Base-by-base conservation (phyloP, 2,329 filamentous ascomycete genomes). In the Nannizziopsis arthrosporioides region DNA sequence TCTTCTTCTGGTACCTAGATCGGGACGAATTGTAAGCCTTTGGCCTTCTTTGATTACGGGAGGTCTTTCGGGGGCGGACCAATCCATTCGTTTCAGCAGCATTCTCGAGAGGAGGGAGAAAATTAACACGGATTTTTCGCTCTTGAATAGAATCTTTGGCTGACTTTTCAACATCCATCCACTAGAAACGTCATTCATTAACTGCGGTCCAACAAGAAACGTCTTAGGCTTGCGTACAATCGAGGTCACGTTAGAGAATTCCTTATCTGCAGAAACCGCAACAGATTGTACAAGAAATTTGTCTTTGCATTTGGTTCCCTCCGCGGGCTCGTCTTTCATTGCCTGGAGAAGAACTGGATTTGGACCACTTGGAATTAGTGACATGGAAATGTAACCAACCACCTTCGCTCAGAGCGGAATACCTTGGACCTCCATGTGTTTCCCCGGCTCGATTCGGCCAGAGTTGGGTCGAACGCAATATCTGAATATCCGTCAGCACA, bases 401-500 rank as follows among this genome's bases (percentile, higher is more conserved):
- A 30, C 22, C 14, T 8, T 12, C 14, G 15, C 7, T 18, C 5
- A 32, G 27, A 30, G 11, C 1, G 27, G 12, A 10, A 58, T 74
- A 94, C 89, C 89, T 66, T 89, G 83, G 55, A 98, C 90, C 68
- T 95, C 88, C 57, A 98, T 89, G 66, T 85, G 78, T 66, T 84
- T 79, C 58, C 88, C 86, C 35, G 89, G 82, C 65, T 94, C 89
- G 66, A 98, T 92, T 65, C 89, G 85, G 60, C 92, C 92, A 45
- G 89, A 94, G 74, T 98, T 96, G 49, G 92, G 90, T 61, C 92
- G 82, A 51, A 96, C 90, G 67, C 92, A 96, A 73, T 98, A 98
- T 75, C 90, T 95, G 61, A 55, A 42, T 10, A 51, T 61, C 60
- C 58, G 57, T 54, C 49, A 55, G 51, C 31, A 53, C 37, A 42